Conservation (phyloP, 805 yeast genomes). For the Teunomyces pallodes region DNA sequence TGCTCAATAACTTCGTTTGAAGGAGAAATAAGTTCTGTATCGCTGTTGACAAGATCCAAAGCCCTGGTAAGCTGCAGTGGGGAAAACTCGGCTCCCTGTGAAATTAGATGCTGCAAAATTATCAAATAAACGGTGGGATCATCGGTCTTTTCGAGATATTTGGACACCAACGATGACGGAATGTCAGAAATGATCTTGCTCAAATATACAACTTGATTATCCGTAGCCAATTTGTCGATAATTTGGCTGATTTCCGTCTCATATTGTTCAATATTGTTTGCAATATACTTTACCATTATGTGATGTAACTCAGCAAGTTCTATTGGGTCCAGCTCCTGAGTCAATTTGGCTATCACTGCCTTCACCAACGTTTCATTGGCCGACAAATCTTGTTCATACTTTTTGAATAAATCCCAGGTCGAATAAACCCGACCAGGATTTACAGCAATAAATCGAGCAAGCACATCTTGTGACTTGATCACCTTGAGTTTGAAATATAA, state of each 20-base stretch:
- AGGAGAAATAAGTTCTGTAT: background rate
- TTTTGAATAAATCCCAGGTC: slow-evolving; percentile 47
- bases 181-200: too few relatives aligned
- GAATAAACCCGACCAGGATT: slow-evolving; percentile 55
- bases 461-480: slow-evolving; percentile 5
- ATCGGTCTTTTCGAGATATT: too few relatives aligned
- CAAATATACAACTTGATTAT: too few relatives aligned
- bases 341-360: background rate
- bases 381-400: slow-evolving; percentile 9
- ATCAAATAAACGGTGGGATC: too few relatives aligned
- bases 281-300: background rate
- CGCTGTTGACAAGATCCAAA: background rate
- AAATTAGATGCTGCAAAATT: too few relatives aligned
- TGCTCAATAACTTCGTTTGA: background rate
- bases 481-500: slow-evolving; percentile 8
- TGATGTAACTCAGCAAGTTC: slow-evolving; percentile 31
- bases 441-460: slow-evolving; percentile 27
- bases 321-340: slow-evolving; percentile 15
- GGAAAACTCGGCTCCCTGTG: too few relatives aligned
- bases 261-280: background rate
- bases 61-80: slow-evolving; percentile 3
- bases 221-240: too few relatives aligned
- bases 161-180: too few relatives aligned
- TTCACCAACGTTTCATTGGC: slow-evolving; percentile 13
- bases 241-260: background rate